Percentiles rank a stretch among this genome's conserved stretches.
Conservation (phyloP, 768 basidiomycete species). For the Lactarius hatsudake region DNA sequence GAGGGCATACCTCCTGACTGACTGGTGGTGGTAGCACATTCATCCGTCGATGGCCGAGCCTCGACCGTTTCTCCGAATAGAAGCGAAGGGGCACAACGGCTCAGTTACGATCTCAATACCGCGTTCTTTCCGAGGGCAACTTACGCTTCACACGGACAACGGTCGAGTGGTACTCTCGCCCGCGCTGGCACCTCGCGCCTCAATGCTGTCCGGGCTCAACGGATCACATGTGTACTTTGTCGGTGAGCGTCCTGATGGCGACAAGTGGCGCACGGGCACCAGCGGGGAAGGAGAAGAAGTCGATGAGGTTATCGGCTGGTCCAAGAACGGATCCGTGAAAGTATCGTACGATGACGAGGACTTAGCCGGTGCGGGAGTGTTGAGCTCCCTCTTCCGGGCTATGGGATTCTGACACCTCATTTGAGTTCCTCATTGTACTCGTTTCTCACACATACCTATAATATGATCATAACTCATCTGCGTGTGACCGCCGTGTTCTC, state of each 20-base stretch:
- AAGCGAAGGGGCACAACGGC: constrained; percentile 11
- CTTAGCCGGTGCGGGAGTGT: not conserved
- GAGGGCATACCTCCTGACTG: not conserved
- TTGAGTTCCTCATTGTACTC: not conserved
- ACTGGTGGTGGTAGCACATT: constrained; percentile 9
- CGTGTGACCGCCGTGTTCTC: not conserved
- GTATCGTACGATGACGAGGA: constrained; percentile 22
- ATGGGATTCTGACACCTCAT: constrained; percentile 6
- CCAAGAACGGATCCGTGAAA: constrained; percentile 22
- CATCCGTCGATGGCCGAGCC: constrained; percentile 16
- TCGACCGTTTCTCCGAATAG: constrained; percentile 22
- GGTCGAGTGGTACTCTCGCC: constrained; percentile 19
- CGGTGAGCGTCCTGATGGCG: constrained; percentile 18
- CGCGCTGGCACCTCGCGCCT: constrained; percentile 1
- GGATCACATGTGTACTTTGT: constrained; percentile 22
- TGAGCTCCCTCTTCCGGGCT: constrained; percentile 16
- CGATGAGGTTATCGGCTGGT: constrained; percentile 7
- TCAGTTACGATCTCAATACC: constrained; percentile 12
- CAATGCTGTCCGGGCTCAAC: constrained; percentile 11
- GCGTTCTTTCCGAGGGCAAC: constrained; percentile 25
- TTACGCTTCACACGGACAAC: constrained; percentile 18
- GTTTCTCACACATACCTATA: not conserved
- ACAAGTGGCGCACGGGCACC: constrained; percentile 16
- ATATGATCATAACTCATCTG: not conserved
- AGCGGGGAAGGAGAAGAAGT: constrained; percentile 20